These are phyloP conservation scores for Meira nashicola DNA, from an alignment of 1,284 basidiomycete genomes.

Conservation along the genomic window DNA sequence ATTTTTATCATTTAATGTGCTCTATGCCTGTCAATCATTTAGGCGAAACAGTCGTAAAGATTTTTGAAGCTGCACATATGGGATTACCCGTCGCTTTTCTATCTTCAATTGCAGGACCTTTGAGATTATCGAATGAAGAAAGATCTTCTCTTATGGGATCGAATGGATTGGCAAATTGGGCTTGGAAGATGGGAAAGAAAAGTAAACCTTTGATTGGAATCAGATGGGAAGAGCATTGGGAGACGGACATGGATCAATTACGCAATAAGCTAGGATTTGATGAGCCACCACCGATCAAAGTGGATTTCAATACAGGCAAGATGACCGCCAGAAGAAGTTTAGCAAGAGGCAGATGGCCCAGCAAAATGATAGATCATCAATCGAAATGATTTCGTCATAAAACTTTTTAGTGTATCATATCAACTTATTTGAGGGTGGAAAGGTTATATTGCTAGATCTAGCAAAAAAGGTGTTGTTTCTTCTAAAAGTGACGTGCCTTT, in stretches of 20 bases:
- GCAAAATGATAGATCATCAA: slow-evolving; percentile 25
- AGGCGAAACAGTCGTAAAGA: slow-evolving; percentile 92
- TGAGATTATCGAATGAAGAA: slow-evolving; percentile 30
- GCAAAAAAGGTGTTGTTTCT: too few species aligned
- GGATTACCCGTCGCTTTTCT: slow-evolving; percentile 81
- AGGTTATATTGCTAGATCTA: too few species aligned
- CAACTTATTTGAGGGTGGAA: too few species aligned
- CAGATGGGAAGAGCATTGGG: slow-evolving; percentile 95
- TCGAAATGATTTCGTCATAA: too few species aligned
- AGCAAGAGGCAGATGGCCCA: slow-evolving; percentile 37
- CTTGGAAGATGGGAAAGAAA: slow-evolving; percentile 12
- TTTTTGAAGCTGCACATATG: slow-evolving; percentile 89
- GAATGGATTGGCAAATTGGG: slow-evolving; percentile 9
- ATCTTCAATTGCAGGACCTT: slow-evolving; percentile 68
- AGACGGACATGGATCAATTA: slow-evolving; percentile 71
- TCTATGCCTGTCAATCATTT: slow-evolving; percentile 82
- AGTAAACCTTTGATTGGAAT: slow-evolving; percentile 67
- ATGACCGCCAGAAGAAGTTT: slow-evolving; percentile 14
- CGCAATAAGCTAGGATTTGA: slow-evolving; percentile 72
- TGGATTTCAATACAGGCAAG: slow-evolving; percentile 30
- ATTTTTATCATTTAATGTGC: slow-evolving; percentile 87
- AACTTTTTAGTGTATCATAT: too few species aligned
- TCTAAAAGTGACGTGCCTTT: too few species aligned
- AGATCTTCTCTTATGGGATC: slow-evolving; percentile 10
- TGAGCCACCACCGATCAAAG: slow-evolving; percentile 31